Percentiles rank a stretch among this genome's conserved stretches.
Conservation (phyloP, 2,329 filamentous ascomycete species). For the Diaporthe vexans region DNA sequence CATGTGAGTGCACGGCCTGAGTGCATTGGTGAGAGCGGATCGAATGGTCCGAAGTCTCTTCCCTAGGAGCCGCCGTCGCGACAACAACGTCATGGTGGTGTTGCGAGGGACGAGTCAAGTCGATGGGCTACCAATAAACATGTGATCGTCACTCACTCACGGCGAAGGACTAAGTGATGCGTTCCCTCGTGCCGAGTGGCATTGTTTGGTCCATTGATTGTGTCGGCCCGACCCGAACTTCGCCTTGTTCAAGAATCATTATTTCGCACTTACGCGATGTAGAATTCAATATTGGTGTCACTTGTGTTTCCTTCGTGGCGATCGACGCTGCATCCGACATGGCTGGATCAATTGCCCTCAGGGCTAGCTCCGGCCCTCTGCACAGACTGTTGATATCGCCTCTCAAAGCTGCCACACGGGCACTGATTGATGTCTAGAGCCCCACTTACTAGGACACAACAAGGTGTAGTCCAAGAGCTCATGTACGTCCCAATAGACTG, state of each 20-base stretch:
- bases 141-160: background rate
- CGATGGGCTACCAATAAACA: background rate
- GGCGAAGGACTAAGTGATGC: background rate
- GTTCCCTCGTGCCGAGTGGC: too few species aligned
- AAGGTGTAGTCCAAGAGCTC: too few species aligned
- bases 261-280: too few species aligned
- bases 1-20: background rate
- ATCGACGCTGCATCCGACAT: too few species aligned
- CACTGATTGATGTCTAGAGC: background rate
- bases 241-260: background rate
- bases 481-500: too few species aligned
- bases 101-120: too few species aligned
- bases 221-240: background rate
- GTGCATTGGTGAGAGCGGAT: background rate
- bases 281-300: too few species aligned
- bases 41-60: background rate
- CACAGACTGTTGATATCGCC: background rate
- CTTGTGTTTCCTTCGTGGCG: too few species aligned
- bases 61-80: background rate
- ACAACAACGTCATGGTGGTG: background rate
- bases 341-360: too few species aligned
- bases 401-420: background rate
- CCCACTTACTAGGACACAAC: too few species aligned
- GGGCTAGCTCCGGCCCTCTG: background rate
- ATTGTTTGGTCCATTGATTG: background rate